Evolutionary conservation across 2,329 filamentous ascomycete genomes (phyloP), one percentile per base, ranked within the genome.

Genomic region (Colletotrichum tropicicola): DNA sequence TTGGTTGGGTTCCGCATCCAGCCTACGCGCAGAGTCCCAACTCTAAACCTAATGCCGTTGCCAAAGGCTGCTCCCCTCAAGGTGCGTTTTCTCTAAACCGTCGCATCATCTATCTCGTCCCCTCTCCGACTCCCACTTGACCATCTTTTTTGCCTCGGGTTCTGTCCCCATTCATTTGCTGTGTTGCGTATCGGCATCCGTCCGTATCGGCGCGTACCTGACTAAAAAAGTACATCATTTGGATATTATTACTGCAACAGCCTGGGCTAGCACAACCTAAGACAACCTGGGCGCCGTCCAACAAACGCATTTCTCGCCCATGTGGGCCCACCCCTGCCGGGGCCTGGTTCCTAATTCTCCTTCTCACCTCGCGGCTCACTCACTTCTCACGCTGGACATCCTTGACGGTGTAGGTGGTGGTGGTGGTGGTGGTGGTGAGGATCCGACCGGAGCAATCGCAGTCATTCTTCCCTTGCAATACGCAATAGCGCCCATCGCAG

Each of bases 241-340:
- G 23, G n/a, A 39, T 57, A 39, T 57, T 48, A 48, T 57, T 48
- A 58, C 44, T 49, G 55, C 44, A 58, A 58, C 44, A 49, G 55
- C 30, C 60, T 43, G 19, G 54, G 37, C 59, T 52, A 59, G 45
- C 59, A 59, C 54, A 60, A 54, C 30, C 61, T 25, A 54, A 64
- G 61, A 64, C 61, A 64, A 54, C 56, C 55, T n/a, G 55, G 55
- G 21, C 45, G 27, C 39, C 54, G 41, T 23, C 44, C 59, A 59
- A 28, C 59, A 59, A 52, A 17, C 59, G 59, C 53, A 17, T 58
- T 63, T 59, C 45, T 52, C 59, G 60, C 51, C 53, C 39, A 39
- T 37, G 45, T 45, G 52, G 44, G 45, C 44, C 44, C 53, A 63
- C 53, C 53, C 59, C 53, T 58, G 53, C 15, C 21, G 13, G 27